These are phyloP conservation scores for Cyberlindnera misumaiensis DNA, from an alignment of 805 yeast species.

Conservation along the genomic window DNA sequence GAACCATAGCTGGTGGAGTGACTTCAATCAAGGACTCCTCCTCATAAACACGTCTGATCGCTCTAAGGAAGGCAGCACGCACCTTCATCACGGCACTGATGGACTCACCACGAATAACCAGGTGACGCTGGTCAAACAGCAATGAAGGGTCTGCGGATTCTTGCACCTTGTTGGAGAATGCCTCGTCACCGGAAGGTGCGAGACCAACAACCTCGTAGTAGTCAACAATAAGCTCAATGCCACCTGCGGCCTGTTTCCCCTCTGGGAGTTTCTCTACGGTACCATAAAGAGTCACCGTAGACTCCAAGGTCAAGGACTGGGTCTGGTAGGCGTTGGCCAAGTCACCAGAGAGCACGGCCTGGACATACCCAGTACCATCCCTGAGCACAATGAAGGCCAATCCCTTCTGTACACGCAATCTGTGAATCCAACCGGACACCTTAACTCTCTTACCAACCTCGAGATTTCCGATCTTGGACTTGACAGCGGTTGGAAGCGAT, in stretches of 20 bases:
- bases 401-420: slow-evolving; percentile 89
- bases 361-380: slow-evolving; percentile 92
- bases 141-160: slow-evolving; percentile 92
- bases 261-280: slow-evolving; percentile 79
- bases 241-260: slow-evolving; percentile 97
- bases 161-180: slow-evolving; percentile 89
- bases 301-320: slow-evolving; percentile 77
- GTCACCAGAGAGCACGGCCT: slow-evolving; percentile 83
- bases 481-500: slow-evolving; percentile 62
- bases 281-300: slow-evolving; percentile 79
- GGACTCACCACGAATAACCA: slow-evolving; percentile 94
- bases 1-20: slow-evolving; percentile 99
- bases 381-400: slow-evolving; percentile 84
- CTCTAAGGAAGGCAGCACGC: slow-evolving; percentile 68
- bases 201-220: slow-evolving; percentile 83
- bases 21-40: slow-evolving; percentile 82
- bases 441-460: slow-evolving; percentile 63
- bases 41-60: slow-evolving; percentile 69
- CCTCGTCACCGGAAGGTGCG: slow-evolving; percentile 95
- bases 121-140: slow-evolving; percentile 90
- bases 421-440: slow-evolving; percentile 94
- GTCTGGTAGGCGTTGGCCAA: slow-evolving; percentile 88
- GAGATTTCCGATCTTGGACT: slow-evolving; percentile 49
- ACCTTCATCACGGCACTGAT: slow-evolving; percentile 90
- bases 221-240: slow-evolving; percentile 88